Percentiles rank a stretch among this genome's conserved stretches.
Evolutionary conservation across 768 basidiomycete species (phyloP).

Genomic region (Kwoniella botswanensis): DNA sequence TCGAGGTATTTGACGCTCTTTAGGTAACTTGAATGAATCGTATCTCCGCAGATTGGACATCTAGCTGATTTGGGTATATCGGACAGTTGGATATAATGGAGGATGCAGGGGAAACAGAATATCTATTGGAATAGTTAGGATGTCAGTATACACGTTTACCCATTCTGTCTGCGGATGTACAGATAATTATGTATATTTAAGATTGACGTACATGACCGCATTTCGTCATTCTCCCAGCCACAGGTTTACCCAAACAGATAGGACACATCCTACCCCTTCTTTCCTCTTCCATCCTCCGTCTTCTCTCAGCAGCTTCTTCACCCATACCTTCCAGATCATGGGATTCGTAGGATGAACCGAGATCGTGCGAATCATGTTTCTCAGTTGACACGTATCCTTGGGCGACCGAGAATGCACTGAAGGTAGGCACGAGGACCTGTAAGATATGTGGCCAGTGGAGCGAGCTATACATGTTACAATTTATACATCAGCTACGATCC

Average conservation of each 20-base stretch:
- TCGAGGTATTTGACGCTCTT: constrained; percentile 93
- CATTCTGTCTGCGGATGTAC: too few relatives aligned
- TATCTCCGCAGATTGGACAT: constrained; percentile 96
- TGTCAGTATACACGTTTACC: too few relatives aligned
- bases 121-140: constrained; percentile 63
- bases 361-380: constrained; percentile 16
- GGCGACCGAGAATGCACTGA: constrained; percentile 73
- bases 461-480: constrained; percentile 65
- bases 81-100: constrained; percentile 84
- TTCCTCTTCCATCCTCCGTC: constrained; percentile 61
- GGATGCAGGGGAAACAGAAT: constrained; percentile 91
- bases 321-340: constrained; percentile 44
- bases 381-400: constrained; percentile 53
- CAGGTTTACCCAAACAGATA: constrained; percentile 90
- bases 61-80: constrained; percentile 83
- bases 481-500: background rate
- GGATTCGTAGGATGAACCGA: constrained; percentile 38
- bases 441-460: constrained; percentile 96
- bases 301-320: constrained; percentile 40
- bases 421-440: constrained; percentile 88
- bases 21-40: constrained; percentile 84
- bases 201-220: constrained; percentile 87
- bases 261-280: constrained; percentile 81
- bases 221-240: constrained; percentile 83
- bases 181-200: background rate